A percentile compares a stretch with the other conserved stretches of the same genome.
phyloP scores from a whole-genome alignment of 306 rosid genomes.

The Rosa lucieae region DNA sequence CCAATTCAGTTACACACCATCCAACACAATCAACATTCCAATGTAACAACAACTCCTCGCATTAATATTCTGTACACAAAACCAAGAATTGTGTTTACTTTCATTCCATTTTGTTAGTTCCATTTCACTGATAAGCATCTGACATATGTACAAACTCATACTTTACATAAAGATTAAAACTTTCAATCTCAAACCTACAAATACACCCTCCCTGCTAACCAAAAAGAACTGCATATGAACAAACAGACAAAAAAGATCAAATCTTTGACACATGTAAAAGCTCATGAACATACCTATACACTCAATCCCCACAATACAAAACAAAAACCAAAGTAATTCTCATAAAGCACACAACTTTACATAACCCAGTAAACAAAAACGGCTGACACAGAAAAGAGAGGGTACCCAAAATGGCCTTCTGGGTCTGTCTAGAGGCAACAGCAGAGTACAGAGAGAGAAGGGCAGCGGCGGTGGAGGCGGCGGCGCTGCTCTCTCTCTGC shows the following conservation, averaged over 20 bases:
- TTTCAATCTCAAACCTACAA: constrained; percentile 4
- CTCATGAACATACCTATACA: background rate
- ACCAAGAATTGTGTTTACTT: background rate
- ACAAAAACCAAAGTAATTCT: background rate
- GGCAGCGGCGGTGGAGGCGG: constrained; percentile 17
- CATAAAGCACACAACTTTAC: constrained; percentile 16
- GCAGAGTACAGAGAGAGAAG: background rate
- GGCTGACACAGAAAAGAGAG: background rate
- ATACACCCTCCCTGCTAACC: background rate
- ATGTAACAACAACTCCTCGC: background rate
- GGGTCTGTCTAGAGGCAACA: background rate
- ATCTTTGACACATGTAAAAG: constrained; percentile 9
- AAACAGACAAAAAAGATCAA: background rate
- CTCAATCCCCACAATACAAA: background rate
- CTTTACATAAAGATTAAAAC: background rate
- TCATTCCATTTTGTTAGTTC: background rate
- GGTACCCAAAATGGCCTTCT: constrained; percentile 9
- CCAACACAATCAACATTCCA: background rate
- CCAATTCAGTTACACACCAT: background rate
- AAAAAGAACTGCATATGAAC: background rate
- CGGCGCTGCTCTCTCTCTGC: constrained; percentile 35
- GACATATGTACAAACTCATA: background rate
- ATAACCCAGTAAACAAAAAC: background rate
- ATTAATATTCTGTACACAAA: background rate
- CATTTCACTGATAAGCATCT: background rate